Percentiles rank a stretch among this genome's conserved stretches.
Conservation (phyloP, 2,329 filamentous ascomycete genomes). For the Aschersonia sp. region DNA sequence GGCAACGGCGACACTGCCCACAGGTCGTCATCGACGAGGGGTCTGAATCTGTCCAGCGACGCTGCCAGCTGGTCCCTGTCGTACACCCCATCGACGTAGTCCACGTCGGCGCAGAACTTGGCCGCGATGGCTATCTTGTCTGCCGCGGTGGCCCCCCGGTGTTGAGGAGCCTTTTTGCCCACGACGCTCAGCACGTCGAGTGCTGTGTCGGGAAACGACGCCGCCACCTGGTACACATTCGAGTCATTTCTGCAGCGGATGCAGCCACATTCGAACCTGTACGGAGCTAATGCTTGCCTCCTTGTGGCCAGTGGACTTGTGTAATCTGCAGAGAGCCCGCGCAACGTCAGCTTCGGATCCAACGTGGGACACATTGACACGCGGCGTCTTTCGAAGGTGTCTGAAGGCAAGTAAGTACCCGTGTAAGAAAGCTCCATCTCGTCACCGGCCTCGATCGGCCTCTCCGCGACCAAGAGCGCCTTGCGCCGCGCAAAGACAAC, state of each 20-base stretch:
- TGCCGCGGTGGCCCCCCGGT: conserved; percentile 8
- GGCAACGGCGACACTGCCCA: conserved; percentile 37
- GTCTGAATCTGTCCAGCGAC: conserved; percentile 7
- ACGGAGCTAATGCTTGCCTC: conserved; percentile 27
- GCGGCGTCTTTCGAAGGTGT: background rate
- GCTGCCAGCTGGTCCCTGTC: background rate
- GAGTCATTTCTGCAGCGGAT: conserved; percentile 33
- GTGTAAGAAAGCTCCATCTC: conserved; percentile 50
- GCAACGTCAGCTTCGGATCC: background rate
- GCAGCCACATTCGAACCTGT: conserved; percentile 39
- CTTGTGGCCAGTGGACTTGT: conserved; percentile 29
- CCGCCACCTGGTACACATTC: conserved; percentile 38
- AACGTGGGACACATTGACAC: background rate
- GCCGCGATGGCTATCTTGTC: conserved; percentile 9
- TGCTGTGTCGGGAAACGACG: conserved; percentile 21
- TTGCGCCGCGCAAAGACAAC: conserved; percentile 39
- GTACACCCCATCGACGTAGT: background rate
- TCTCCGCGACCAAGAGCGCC: conserved; percentile 35
- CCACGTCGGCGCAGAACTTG: background rate
- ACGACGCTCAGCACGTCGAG: conserved; percentile 32
- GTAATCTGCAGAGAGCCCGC: conserved; percentile 24
- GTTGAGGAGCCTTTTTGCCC: conserved; percentile 10
- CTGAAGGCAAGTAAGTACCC: conserved; percentile 19
- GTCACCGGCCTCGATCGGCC: conserved; percentile 32
- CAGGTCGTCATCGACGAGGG: conserved; percentile 13